Evolutionary conservation across 305 asterid genomes (phyloP).

Genomic region (Plantago lanceolata): DNA sequence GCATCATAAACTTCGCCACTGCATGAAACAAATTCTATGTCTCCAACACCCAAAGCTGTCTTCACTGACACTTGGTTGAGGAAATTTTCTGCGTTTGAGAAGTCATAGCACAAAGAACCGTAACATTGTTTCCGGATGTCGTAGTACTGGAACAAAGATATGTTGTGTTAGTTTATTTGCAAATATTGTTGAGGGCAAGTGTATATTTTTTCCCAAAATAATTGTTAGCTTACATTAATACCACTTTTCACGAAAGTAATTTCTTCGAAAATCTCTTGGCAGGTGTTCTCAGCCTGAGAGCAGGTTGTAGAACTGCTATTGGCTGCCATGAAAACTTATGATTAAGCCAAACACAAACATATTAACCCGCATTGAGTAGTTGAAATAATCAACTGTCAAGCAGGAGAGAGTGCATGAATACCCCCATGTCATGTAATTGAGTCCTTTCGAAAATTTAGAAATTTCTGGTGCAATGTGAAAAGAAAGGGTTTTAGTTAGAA

Average conservation of each 20-base stretch:
- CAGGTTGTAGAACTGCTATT: slow-evolving; percentile 30
- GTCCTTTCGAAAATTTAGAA: neutral
- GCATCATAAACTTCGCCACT: slow-evolving; percentile 30
- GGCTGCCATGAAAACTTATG: slow-evolving; percentile 26
- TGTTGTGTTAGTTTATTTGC: neutral
- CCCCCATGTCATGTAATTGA: too few relatives aligned
- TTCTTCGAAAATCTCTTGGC: slow-evolving; percentile 28
- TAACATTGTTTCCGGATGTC: slow-evolving; percentile 47
- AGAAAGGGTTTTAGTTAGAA: neutral
- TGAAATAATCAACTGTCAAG: neutral
- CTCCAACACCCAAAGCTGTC: slow-evolving; percentile 48
- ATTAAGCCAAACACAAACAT: slow-evolving; percentile 9
- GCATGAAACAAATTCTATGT: slow-evolving; percentile 46
- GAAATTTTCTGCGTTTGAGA: slow-evolving; percentile 42
- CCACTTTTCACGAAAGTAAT: slow-evolving; percentile 19
- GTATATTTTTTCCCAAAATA: neutral
- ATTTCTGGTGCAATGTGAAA: neutral
- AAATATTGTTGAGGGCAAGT: neutral
- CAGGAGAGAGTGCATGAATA: too few relatives aligned
- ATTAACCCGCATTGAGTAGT: neutral
- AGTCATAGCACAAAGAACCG: slow-evolving; percentile 53
- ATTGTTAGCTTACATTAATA: slow-evolving; percentile 36
- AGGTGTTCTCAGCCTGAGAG: slow-evolving; percentile 21
- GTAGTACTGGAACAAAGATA: slow-evolving; percentile 31
- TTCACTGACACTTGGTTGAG: slow-evolving; percentile 33